These are phyloP conservation scores for Collybia sordida DNA, from an alignment of 768 basidiomycete species.

Conservation along the genomic window DNA sequence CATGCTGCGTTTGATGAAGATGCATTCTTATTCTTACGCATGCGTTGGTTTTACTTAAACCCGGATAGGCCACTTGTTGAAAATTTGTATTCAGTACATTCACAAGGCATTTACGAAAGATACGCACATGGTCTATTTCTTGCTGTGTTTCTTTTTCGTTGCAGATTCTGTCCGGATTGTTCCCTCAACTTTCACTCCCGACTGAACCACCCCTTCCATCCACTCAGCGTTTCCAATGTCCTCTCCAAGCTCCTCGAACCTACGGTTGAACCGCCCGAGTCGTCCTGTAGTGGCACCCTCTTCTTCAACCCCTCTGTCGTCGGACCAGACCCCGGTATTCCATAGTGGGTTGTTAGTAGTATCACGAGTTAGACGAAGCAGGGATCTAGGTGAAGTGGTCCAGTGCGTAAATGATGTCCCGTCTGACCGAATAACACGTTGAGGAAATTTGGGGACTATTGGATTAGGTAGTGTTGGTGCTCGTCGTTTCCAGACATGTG, in stretches of 20 bases:
- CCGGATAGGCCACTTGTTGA: too few relatives aligned
- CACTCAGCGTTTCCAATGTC: constrained; percentile 32
- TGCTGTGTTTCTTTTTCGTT: constrained; percentile 11
- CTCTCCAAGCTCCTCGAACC: constrained; percentile 55
- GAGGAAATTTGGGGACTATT: constrained; percentile 82
- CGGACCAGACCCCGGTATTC: constrained; percentile 62
- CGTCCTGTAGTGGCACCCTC: constrained; percentile 74
- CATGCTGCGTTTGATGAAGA: too few relatives aligned
- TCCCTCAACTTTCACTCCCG: constrained; percentile 9
- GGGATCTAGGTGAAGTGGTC: constrained; percentile 83
- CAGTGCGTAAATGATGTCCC: constrained; percentile 87
- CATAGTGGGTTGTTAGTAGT: constrained; percentile 88
- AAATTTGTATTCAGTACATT: not conserved
- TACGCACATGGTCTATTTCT: not conserved
- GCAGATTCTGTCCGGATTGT: constrained; percentile 9
- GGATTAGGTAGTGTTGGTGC: constrained; percentile 74
- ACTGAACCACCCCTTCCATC: constrained; percentile 27
- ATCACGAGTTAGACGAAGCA: constrained; percentile 79
- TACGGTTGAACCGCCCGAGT: constrained; percentile 76
- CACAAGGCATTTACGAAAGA: not conserved
- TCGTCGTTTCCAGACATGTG: constrained; percentile 79
- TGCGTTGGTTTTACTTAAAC: too few relatives aligned
- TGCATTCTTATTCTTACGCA: too few relatives aligned
- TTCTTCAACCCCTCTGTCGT: constrained; percentile 57
- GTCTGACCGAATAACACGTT: constrained; percentile 83